Base-by-base conservation (phyloP, 2,329 filamentous ascomycete genomes). In the Fusarium kyushuense region DNA sequence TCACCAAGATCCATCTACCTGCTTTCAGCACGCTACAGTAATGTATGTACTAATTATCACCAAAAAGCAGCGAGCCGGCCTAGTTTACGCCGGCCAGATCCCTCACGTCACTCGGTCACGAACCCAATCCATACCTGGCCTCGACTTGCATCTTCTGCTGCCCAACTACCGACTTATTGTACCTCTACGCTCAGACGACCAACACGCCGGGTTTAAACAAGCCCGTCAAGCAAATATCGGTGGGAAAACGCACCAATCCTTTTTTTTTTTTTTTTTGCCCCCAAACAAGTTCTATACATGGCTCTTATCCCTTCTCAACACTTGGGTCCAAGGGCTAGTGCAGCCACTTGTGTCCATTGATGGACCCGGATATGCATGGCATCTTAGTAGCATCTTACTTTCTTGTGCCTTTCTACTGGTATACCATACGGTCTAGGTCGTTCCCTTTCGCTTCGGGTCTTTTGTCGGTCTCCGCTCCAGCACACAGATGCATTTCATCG, bases 291-390 rank as follows among this genome's bases (percentile, higher is more conserved):
- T 67, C 54, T 74, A 60, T 66, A 65, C 58, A 58, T 58, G 53
- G 57, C 45, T 57, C 69, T 70, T 64, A 52, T 63, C 62, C 53
- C 40, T 58, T 61, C 48, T 56, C 52, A 53, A 58, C 43, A 60
- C 57, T 65, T 69, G 63, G 71, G 35, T 64, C 73, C 61, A 72
- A 72, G 49, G 58, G 51, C 71, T 76, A 75, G 75, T 73, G 75
- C 74, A 75, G 74, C 74, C 76, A 74, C 73, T 64, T 70, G 53
- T 72, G 67, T 62, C 59, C 48, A 58, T 72, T 68, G 58, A 73
- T 74, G 72, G 71, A 60, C 64, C 72, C 71, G 60, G 72, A 67
- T 73, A 74, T 74, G 72, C 74, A 70, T 72, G 67, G 64, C 72
- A 73, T 72, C 71, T 75, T 66, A 75, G 72, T 72, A 68, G 75